Percentiles rank a stretch among this genome's conserved stretches.
phyloP scores from a whole-genome alignment of 345 rosid genomes.

The Camelina sativa region DNA sequence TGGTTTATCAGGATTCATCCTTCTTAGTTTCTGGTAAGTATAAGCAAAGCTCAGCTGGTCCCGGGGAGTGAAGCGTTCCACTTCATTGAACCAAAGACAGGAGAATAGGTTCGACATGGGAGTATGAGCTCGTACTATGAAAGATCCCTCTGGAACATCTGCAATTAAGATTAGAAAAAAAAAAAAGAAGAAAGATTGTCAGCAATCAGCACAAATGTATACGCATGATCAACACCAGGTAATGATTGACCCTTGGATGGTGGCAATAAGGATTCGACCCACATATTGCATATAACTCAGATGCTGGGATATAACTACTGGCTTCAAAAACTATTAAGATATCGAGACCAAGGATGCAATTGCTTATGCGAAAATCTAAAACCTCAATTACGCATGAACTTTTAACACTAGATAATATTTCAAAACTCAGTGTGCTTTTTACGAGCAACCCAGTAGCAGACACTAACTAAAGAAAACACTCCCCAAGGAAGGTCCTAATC shows the following conservation, averaged over 20 bases:
- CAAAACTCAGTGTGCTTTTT: neutral
- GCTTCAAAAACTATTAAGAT: conserved; percentile 4
- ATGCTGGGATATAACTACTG: conserved; percentile 1
- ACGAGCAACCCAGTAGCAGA: conserved; percentile 1
- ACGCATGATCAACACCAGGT: conserved; percentile 6
- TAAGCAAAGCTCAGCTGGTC: conserved; percentile 96
- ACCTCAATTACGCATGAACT: neutral
- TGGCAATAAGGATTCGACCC: neutral
- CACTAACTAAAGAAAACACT: conserved; percentile 12
- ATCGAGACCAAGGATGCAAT: neutral
- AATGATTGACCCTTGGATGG: conserved; percentile 13
- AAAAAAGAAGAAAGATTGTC: conserved; percentile 13
- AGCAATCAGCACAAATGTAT: neutral
- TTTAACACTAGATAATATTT: conserved; percentile 4
- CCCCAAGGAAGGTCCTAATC: conserved; percentile 6
- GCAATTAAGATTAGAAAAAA: conserved; percentile 24
- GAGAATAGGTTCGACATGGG: conserved; percentile 98
- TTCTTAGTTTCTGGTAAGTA: conserved; percentile 82
- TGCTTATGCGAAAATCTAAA: neutral
- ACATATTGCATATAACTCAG: neutral
- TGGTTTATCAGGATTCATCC: conserved; percentile 76
- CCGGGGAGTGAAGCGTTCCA: conserved; percentile 93
- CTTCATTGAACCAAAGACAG: conserved; percentile 99
- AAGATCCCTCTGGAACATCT: conserved; percentile 99
- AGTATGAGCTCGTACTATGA: conserved; percentile 92